These are phyloP conservation scores for Termitomyces sp. DNA, from an alignment of 768 basidiomycete genomes.

Conservation along the genomic window DNA sequence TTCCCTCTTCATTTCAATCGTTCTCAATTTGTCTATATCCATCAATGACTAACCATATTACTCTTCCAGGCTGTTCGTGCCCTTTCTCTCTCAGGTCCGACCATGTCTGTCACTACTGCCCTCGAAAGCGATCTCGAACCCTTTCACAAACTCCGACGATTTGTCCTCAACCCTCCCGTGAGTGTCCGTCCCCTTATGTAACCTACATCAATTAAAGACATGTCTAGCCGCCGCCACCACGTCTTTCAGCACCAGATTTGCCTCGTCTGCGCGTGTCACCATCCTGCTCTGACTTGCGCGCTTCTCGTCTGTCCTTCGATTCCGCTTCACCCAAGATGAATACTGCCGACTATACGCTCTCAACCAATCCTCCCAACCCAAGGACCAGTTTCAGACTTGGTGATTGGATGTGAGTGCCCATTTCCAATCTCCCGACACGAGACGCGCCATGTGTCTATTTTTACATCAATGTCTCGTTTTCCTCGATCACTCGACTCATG, in stretches of 20 bases:
- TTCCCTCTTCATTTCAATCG: not conserved
- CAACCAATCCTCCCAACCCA: conserved; percentile 68
- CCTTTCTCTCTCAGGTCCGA: conserved; percentile 43
- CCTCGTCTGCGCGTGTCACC: not conserved
- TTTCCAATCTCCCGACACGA: not conserved
- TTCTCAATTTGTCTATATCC: not conserved
- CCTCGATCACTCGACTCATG: conserved; percentile 11
- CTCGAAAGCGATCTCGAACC: conserved; percentile 62
- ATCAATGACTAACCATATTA: conserved; percentile 13
- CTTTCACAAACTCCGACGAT: conserved; percentile 46
- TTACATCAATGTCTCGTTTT: conserved; percentile 17
- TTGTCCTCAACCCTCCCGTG: conserved; percentile 22
- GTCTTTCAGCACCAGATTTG: conserved; percentile 11
- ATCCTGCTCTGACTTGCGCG: conserved; percentile 19
- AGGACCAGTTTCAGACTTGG: conserved; percentile 60
- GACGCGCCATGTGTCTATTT: conserved; percentile 10
- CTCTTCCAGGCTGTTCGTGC: conserved; percentile 44
- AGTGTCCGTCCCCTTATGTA: conserved; percentile 9
- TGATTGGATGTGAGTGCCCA: conserved; percentile 66
- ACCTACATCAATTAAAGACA: conserved; percentile 9
- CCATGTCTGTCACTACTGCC: conserved; percentile 47
- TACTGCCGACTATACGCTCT: conserved; percentile 46
- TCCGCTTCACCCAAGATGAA: conserved; percentile 13
- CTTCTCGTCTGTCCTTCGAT: conserved; percentile 12
- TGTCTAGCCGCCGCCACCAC: conserved; percentile 15